Evolutionary conservation across 129 eudicot species (phyloP).

Genomic region (Logfia minima): DNA sequence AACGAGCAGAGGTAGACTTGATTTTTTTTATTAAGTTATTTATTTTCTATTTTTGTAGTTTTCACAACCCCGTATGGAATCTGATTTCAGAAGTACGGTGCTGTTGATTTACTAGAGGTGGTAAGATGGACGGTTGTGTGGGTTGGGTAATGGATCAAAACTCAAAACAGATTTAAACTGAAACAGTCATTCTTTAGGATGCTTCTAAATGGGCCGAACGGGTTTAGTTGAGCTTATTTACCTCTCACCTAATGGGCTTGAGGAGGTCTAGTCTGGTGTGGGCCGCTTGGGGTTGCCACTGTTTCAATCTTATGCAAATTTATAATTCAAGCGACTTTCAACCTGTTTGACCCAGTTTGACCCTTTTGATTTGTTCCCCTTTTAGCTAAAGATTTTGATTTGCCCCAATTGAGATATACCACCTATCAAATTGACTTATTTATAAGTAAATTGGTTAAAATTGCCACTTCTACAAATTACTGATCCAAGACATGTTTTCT

Average conservation of each 20-base stretch:
- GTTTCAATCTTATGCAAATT: too few relatives aligned
- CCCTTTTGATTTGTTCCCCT: background rate
- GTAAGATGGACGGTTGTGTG: background rate
- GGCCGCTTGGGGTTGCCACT: too few relatives aligned
- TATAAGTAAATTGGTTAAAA: background rate
- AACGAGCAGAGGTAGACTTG: constrained; percentile 60
- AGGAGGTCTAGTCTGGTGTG: too few relatives aligned
- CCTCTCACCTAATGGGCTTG: too few relatives aligned
- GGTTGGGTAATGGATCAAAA: background rate
- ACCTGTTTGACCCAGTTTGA: background rate
- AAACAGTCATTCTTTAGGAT: too few relatives aligned
- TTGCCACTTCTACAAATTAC: background rate
- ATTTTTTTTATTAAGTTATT: background rate
- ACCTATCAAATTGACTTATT: background rate
- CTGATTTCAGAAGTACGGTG: background rate
- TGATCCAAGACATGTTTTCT: background rate
- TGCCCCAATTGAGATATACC: background rate
- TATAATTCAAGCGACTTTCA: background rate
- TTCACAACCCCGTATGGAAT: background rate
- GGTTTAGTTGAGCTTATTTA: too few relatives aligned
- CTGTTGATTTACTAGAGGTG: background rate
- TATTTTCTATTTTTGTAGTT: background rate
- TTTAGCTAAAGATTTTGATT: background rate
- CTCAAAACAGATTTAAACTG: too few relatives aligned
- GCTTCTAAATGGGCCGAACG: too few relatives aligned